Base-by-base conservation (phyloP, 2,329 filamentous ascomycete genomes). In the Aspergillus vadensis region DNA sequence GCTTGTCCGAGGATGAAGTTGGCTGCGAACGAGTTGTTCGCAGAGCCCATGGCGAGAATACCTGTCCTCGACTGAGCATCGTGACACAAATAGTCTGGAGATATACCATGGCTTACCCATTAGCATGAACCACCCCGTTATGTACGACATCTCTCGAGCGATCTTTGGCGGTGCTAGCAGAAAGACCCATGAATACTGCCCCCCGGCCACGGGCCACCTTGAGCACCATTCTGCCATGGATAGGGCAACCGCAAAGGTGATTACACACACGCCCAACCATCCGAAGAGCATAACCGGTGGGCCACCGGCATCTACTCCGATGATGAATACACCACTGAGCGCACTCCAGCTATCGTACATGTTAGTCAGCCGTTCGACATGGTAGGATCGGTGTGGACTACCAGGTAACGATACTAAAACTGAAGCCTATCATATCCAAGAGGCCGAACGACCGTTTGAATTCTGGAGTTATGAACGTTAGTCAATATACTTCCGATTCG, bases 251-350 rank as follows among this genome's bases (percentile, higher is more conserved):
- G 79, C 74, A 14, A 85, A 68, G 0, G 80, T 79, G 39, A 80
- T 73, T 4, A 79, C 47, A 61, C 80, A 82, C 17, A 85, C 79
- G 4, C 77, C 81, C n/a, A 85, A 66, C 82, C 82, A 85, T 19
- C 79, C 79, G 75, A 80, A 85, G 27, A 85, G 77, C 79, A 85
- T 85, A 41, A 85, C 81, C 0, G 83, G 81, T 7, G 83, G 82
- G 1, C 83, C 83, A 27, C 83, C 83, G 54, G 81, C 77, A 62
- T 79, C 77, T 4, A 84, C 79, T 9, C 82, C 83, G 23, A 85
- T 78, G 54, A 83, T 82, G 43, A 86, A 76, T 0, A 83, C 81
- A 15, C 83, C 83, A 27, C 79, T 78, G 2, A 85, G 70, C 1
- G 83, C 83, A 44, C 79, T 82, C 83, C 83, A 86, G 64, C 76